phyloP scores from a whole-genome alignment of 1,284 basidiomycete genomes.

The Rhodofomes roseus region DNA sequence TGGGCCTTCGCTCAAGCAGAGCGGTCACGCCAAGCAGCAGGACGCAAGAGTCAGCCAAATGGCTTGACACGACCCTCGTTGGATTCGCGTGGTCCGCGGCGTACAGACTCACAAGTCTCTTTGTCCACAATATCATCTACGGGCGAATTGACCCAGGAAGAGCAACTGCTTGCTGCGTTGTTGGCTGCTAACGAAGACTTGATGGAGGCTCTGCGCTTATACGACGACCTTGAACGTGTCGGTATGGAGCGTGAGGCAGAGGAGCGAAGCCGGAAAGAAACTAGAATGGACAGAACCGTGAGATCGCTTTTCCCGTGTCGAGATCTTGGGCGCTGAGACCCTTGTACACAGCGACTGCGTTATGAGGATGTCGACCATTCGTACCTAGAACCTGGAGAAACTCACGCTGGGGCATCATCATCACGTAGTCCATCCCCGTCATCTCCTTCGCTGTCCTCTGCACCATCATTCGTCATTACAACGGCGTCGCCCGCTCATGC shows the following conservation, averaged over 20 bases:
- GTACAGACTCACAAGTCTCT: constrained; percentile 3
- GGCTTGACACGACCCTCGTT: constrained; percentile 12
- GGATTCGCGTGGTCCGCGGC: constrained; percentile 12
- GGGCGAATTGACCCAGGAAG: constrained; percentile 50
- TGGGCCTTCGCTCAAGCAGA: constrained; percentile 79
- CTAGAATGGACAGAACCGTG: constrained; percentile 53
- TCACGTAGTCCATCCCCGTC: constrained; percentile 38
- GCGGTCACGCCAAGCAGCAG: constrained; percentile 36
- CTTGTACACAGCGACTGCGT: constrained; percentile 21
- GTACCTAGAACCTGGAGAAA: constrained; percentile 23
- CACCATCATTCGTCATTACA: constrained; percentile 32
- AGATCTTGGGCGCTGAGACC: background rate
- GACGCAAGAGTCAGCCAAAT: constrained; percentile 16
- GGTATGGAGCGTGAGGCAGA: constrained; percentile 55
- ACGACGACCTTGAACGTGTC: constrained; percentile 66
- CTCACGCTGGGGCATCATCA: constrained; percentile 28
- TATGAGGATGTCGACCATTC: constrained; percentile 28
- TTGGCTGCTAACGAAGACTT: constrained; percentile 63
- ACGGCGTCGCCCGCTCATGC: constrained; percentile 12
- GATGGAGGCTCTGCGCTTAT: constrained; percentile 41
- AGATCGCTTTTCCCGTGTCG: constrained; percentile 16
- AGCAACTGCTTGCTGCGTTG: constrained; percentile 59
- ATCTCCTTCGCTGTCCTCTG: constrained; percentile 32
- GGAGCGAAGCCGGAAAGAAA: constrained; percentile 58
- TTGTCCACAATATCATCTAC: constrained; percentile 27